Evolutionary conservation across 352 stramenopile genomes (phyloP), one percentile per base, ranked within the genome.

Genomic region (Globisporangium barbulae): DNA sequence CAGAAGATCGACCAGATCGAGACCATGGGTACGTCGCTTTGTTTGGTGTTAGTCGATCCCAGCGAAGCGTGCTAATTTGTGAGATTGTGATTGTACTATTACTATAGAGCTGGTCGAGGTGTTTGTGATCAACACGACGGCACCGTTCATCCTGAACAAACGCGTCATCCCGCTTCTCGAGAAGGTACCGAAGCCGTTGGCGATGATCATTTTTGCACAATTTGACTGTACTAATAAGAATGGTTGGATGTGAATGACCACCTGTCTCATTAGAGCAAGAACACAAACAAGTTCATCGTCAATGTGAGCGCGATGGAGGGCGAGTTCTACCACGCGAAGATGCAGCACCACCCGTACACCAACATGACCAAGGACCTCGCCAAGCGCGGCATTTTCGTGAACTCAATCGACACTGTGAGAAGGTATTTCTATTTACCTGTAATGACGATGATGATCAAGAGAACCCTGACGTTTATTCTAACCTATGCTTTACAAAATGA

Each of bases 281-380:
- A 85, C 44, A 21, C 53, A 37, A 69, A 73, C 39, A 78, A 75
- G 41, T 90, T 88, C 61, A 97, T 98, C 60, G 90, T 98, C 61
- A 98, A 98, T 57, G 95, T 98, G 15, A 97, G 87, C 30, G 95
- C 95, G 19, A 98, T 98, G 95, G 95, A 98, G 61, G 95, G 95
- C 39, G 98, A 98, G 70, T 98, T 98, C 65, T 97, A 98, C 70
- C 74, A 93, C 25, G 95, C 81, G 69, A 98, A 98, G 76, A 95
- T 92, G 67, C 75, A 88, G 7, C 96, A 97, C 67, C 94, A 98
- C 65, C 93, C 94, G 25, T 93, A 98, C 68, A 98, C 95, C 13
- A 98, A 98, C 76, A 98, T 98, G 90, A 94, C 95, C 48, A 98
- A 98, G 71, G 93, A 98, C 73, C 75, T 98, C 63, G 84, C 85